Evolutionary conservation across 257 asterid genomes (phyloP).

Genomic region (Misopates orontium): DNA sequence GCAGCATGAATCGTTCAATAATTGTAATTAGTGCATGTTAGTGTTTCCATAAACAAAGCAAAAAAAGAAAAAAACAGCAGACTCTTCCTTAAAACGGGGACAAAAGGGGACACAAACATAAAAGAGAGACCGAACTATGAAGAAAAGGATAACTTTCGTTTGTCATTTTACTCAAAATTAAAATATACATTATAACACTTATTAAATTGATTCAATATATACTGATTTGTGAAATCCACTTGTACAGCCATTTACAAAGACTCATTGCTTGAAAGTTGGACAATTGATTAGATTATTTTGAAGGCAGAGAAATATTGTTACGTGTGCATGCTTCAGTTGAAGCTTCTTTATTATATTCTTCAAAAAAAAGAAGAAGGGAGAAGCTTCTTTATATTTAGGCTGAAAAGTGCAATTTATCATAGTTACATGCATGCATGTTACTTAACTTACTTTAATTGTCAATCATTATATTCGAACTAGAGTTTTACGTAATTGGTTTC

Average conservation of each 20-base stretch:
- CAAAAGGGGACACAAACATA: conserved; percentile 21
- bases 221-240: conserved; percentile 17
- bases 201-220: not conserved
- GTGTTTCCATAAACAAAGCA: conserved; percentile 21
- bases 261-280: conserved; percentile 29
- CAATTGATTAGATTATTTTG: not conserved
- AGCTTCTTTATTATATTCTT: too few species aligned
- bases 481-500: too few species aligned
- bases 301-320: too few species aligned
- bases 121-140: conserved; percentile 29
- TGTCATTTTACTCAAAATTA: conserved; percentile 9
- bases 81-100: conserved; percentile 7
- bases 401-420: too few species aligned
- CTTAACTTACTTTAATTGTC: too few species aligned
- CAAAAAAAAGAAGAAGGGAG: too few species aligned
- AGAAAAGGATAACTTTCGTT: conserved; percentile 37
- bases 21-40: conserved; percentile 31
- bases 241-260: conserved; percentile 25
- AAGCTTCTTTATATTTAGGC: too few species aligned
- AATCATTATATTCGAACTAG: too few species aligned
- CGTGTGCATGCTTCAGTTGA: too few species aligned
- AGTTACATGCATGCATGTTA: too few species aligned
- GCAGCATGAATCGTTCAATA: conserved; percentile 24
- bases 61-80: conserved; percentile 2
- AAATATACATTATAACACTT: not conserved